Evolutionary conservation across 768 basidiomycete species (phyloP).

Genomic region (Clitopilus hobsonii): DNA sequence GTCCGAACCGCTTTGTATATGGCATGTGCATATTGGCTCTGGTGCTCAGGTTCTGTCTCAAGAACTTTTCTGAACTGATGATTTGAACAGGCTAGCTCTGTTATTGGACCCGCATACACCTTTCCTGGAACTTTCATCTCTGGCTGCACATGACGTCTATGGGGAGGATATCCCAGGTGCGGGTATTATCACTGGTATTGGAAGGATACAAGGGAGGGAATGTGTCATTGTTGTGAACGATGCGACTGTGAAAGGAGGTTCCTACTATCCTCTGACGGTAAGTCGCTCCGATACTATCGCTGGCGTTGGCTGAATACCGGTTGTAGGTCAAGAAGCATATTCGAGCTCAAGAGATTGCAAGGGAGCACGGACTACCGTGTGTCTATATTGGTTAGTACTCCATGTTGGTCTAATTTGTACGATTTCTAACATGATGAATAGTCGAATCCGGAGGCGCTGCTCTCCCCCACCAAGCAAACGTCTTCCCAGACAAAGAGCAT

Average conservation of each 20-base stretch:
- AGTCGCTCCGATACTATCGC: slow-evolving; percentile 9
- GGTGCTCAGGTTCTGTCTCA: slow-evolving; percentile 13
- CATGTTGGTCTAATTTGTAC: neutral
- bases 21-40: no score
- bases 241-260: slow-evolving; percentile 89
- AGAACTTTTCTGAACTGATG: neutral
- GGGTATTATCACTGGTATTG: slow-evolving; percentile 85
- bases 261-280: slow-evolving; percentile 85
- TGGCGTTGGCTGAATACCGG: neutral
- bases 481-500: slow-evolving; percentile 93
- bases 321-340: slow-evolving; percentile 89
- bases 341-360: slow-evolving; percentile 91
- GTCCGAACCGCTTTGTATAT: no score
- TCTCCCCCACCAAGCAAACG: slow-evolving; percentile 88
- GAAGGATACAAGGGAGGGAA: slow-evolving; percentile 73
- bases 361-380: slow-evolving; percentile 85
- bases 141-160: slow-evolving; percentile 89
- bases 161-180: slow-evolving; percentile 78
- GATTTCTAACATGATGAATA: slow-evolving; percentile 19
- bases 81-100: slow-evolving; percentile 49
- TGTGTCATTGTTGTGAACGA: slow-evolving; percentile 94
- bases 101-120: slow-evolving; percentile 85
- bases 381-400: slow-evolving; percentile 76
- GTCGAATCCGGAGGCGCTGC: slow-evolving; percentile 95
- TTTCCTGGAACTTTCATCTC: slow-evolving; percentile 81